Percentiles rank a stretch among this genome's conserved stretches.
phyloP scores from a whole-genome alignment of 768 basidiomycete genomes.

The Leccinum sublutescens region DNA sequence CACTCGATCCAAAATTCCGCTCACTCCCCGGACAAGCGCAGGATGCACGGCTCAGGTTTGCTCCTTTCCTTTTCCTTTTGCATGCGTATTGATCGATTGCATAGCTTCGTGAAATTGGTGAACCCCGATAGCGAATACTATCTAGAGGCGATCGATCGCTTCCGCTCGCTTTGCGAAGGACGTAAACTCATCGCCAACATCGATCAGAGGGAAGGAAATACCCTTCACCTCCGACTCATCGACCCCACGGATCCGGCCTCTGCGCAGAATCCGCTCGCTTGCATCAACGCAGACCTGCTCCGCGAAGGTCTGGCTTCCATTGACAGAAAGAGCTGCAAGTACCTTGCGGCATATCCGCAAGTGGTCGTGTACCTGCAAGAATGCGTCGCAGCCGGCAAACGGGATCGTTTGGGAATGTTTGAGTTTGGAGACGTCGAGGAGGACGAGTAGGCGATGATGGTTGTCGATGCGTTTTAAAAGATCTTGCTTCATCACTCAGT shows the following conservation, averaged over 20 bases:
- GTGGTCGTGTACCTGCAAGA: constrained; percentile 64
- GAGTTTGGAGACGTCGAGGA: constrained; percentile 92
- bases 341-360: constrained; percentile 66
- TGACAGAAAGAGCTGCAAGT: constrained; percentile 76
- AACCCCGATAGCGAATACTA: constrained; percentile 85
- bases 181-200: constrained; percentile 95
- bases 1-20: constrained; percentile 88
- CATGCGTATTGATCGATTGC: constrained; percentile 3
- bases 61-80: not conserved
- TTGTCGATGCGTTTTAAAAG: constrained; percentile 12
- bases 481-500: constrained; percentile 12
- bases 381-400: constrained; percentile 63
- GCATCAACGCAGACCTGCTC: constrained; percentile 87
- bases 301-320: constrained; percentile 83
- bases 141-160: constrained; percentile 79
- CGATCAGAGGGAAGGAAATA: constrained; percentile 76
- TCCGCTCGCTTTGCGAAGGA: constrained; percentile 85
- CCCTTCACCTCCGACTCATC: constrained; percentile 88
- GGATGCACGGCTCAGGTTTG: constrained; percentile 84
- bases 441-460: constrained; percentile 47
- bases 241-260: constrained; percentile 77
- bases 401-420: constrained; percentile 77
- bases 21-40: constrained; percentile 90
- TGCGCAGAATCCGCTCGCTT: constrained; percentile 65
- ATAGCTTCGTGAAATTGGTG: constrained; percentile 83